phyloP scores from a whole-genome alignment of 306 rosid genomes.

The Prunus davidiana region DNA sequence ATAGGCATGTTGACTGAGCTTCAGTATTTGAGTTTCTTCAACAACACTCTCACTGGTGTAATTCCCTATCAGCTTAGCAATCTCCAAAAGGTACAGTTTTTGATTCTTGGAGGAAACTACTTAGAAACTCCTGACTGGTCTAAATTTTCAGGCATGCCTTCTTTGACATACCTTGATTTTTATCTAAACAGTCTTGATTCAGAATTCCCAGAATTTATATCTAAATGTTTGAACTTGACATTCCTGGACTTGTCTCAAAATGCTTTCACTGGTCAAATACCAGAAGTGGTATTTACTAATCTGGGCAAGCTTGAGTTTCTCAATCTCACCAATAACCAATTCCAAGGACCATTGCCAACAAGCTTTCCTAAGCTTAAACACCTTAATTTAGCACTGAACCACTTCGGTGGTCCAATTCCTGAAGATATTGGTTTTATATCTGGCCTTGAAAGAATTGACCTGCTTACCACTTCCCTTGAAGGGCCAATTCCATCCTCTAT shows the following conservation, averaged over 20 bases:
- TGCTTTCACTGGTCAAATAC: slow-evolving; percentile 29
- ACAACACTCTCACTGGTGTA: slow-evolving; percentile 41
- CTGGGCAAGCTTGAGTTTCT: slow-evolving; percentile 53
- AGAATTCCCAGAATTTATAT: slow-evolving; percentile 56
- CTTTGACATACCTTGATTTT: slow-evolving; percentile 47
- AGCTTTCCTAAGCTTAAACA: slow-evolving; percentile 52
- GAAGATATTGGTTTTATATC: slow-evolving; percentile 33
- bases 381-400: slow-evolving; percentile 39
- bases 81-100: slow-evolving; percentile 61
- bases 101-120: slow-evolving; percentile 52
- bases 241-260: slow-evolving; percentile 63
- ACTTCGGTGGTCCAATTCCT: slow-evolving; percentile 42
- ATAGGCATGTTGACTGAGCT: slow-evolving; percentile 48
- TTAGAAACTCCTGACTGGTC: slow-evolving; percentile 54
- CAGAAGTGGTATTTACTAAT: slow-evolving; percentile 42
- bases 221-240: slow-evolving; percentile 48
- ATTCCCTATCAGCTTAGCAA: slow-evolving; percentile 52
- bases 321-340: slow-evolving; percentile 43
- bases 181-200: slow-evolving; percentile 21
- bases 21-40: slow-evolving; percentile 37
- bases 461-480: slow-evolving; percentile 31
- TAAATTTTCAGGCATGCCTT: slow-evolving; percentile 42
- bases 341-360: slow-evolving; percentile 47
- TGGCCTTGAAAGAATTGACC: slow-evolving; percentile 20
- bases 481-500: slow-evolving; percentile 58